A percentile compares a stretch with the other conserved stretches of the same genome.
These are phyloP conservation scores for Aspergillus nomiae DNA, from an alignment of 2,329 filamentous ascomycete genomes.

Conservation along the genomic window DNA sequence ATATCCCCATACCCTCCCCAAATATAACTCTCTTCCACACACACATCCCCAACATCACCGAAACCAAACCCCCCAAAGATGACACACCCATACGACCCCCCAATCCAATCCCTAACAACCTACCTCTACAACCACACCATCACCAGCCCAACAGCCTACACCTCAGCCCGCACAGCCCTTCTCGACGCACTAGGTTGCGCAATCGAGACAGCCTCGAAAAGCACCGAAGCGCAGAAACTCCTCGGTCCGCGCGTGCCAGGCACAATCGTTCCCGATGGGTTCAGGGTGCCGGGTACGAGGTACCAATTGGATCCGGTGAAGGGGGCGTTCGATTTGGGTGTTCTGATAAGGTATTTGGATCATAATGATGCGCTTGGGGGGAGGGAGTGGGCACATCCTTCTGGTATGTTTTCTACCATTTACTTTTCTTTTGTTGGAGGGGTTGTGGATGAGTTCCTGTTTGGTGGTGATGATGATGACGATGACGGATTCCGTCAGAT, in stretches of 20 bases:
- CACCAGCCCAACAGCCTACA: constrained; percentile 19
- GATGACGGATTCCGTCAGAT: constrained; percentile 28
- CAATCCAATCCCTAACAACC: constrained; percentile 23
- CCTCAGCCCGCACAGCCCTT: constrained; percentile 22
- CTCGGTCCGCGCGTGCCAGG: constrained; percentile 19
- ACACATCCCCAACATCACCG: not conserved
- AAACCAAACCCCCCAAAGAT: no score
- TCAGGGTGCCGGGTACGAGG: constrained; percentile 42
- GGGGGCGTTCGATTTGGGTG: constrained; percentile 43
- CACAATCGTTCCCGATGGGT: constrained; percentile 32
- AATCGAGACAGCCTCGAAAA: constrained; percentile 26
- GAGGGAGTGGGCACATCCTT: constrained; percentile 49
- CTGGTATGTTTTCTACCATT: constrained; percentile 18
- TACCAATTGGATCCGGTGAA: constrained; percentile 40
- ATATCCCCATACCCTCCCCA: not conserved
- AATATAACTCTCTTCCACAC: not conserved
- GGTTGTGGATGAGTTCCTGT: no score
- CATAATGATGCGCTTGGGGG: constrained; percentile 46
- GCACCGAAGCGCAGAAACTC: constrained; percentile 19
- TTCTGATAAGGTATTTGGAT: constrained; percentile 45
- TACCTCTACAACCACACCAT: constrained; percentile 26
- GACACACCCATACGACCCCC: constrained; percentile 35
- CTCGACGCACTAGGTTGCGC: constrained; percentile 30
- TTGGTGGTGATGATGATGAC: not conserved
- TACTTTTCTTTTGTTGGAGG: not conserved